Conservation (phyloP, 768 basidiomycete genomes). For the Chalciporus chontae region DNA sequence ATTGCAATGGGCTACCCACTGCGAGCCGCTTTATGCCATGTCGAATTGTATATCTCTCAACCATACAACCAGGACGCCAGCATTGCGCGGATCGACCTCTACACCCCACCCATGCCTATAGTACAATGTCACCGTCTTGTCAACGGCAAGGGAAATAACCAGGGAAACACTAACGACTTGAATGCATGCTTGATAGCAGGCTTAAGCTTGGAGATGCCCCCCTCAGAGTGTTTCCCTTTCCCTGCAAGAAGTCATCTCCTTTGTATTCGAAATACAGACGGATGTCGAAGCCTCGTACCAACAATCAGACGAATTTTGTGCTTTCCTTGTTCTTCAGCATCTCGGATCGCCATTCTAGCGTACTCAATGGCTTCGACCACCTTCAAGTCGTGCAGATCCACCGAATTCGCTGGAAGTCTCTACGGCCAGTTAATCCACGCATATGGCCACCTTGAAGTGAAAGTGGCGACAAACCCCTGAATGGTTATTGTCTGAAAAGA, state of each 20-base stretch:
- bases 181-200: constrained; percentile 84
- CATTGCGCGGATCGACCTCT: constrained; percentile 69
- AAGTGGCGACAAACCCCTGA: neutral
- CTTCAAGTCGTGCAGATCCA: constrained; percentile 78
- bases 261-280: neutral
- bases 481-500: constrained; percentile 3
- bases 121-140: constrained; percentile 50
- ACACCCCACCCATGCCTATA: constrained; percentile 65
- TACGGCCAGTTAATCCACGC: neutral
- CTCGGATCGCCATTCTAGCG: constrained; percentile 62
- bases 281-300: constrained; percentile 41
- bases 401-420: constrained; percentile 17
- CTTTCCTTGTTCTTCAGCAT: constrained; percentile 56
- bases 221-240: constrained; percentile 77
- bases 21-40: neutral
- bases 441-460: neutral
- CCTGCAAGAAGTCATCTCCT: constrained; percentile 34
- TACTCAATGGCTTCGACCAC: constrained; percentile 80
- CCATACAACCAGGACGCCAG: constrained; percentile 76
- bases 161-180: constrained; percentile 49
- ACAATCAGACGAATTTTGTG: constrained; percentile 71
- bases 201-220: constrained; percentile 74
- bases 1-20: no score
- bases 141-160: neutral
- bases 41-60: neutral